These are phyloP conservation scores for Saksenaea vasiformis DNA, from an alignment of 371 early-diverging fungal genomes.

Conservation along the genomic window DNA sequence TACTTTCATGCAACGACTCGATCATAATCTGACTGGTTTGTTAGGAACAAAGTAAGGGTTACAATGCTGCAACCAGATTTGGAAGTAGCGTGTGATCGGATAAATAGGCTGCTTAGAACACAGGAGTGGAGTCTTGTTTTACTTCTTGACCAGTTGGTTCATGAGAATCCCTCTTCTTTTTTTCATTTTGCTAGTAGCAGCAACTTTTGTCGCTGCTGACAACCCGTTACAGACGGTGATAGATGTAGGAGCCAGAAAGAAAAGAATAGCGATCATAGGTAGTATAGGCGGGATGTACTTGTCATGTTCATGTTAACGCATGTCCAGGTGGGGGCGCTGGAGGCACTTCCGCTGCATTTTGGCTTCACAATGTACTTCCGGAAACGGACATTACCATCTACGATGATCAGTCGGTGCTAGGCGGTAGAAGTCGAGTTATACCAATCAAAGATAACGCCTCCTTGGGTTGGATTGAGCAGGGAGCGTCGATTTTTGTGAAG, in stretches of 20 bases:
- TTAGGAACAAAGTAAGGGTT: too few relatives aligned
- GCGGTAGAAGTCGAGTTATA: slow-evolving; percentile 56
- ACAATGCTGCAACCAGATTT: too few relatives aligned
- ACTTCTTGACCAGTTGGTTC: neutral
- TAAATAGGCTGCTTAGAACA: too few relatives aligned
- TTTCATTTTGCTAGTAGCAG: neutral
- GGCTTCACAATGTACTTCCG: slow-evolving; percentile 48
- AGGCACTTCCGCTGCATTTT: slow-evolving; percentile 64
- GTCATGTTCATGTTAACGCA: neutral
- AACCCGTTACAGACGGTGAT: neutral
- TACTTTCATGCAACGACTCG: too few relatives aligned
- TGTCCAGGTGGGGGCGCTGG: slow-evolving; percentile 63
- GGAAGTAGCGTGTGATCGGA: too few relatives aligned
- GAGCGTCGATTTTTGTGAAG: slow-evolving; percentile 67
- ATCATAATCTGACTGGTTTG: too few relatives aligned
- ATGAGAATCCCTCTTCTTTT: neutral
- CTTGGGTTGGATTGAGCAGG: slow-evolving; percentile 51
- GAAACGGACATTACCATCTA: slow-evolving; percentile 47
- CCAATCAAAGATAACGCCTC: slow-evolving; percentile 39
- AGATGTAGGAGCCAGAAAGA: neutral
- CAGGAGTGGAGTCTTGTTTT: neutral
- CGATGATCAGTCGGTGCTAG: slow-evolving; percentile 50
- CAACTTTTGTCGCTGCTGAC: neutral
- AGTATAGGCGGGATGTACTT: neutral
- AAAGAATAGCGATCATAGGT: neutral